Percentiles rank a stretch among this genome's conserved stretches.
These are phyloP conservation scores for Eragrostis tef DNA, from an alignment of 202 grass and related monocot species.

Conservation along the genomic window DNA sequence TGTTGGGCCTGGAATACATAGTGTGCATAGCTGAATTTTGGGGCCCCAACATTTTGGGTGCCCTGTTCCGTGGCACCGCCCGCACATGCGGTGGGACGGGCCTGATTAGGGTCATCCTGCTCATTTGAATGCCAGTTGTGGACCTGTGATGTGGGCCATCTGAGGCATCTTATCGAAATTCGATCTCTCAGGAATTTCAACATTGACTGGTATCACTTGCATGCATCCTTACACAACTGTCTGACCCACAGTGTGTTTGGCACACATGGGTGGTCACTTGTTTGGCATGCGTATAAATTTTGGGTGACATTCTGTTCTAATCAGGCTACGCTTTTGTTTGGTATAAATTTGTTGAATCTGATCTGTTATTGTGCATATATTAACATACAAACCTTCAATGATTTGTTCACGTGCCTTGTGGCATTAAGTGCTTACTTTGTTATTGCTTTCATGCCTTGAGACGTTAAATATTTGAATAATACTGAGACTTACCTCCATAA, in stretches of 20 bases:
- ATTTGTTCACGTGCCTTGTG: slow-evolving; percentile 29
- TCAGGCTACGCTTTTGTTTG: slow-evolving; percentile 1
- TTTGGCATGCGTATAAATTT: slow-evolving; percentile 21
- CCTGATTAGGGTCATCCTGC: too few species aligned
- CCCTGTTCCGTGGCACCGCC: too few species aligned
- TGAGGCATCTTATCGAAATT: not conserved
- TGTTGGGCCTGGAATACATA: too few species aligned
- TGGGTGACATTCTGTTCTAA: not conserved
- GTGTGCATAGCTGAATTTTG: too few species aligned
- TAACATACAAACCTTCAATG: slow-evolving; percentile 6
- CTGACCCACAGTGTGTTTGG: not conserved
- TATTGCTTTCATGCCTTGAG: slow-evolving; percentile 10
- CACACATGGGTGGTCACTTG: slow-evolving; percentile 9
- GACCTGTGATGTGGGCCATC: not conserved
- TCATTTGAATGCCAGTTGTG: not conserved
- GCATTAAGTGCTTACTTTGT: slow-evolving; percentile 14
- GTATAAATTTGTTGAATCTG: not conserved
- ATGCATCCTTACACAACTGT: not conserved
- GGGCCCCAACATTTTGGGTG: too few species aligned
- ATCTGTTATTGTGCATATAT: not conserved
- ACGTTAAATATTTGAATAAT: slow-evolving; percentile 28
- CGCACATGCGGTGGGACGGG: too few species aligned
- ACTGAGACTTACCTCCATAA: not conserved
- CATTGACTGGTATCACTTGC: slow-evolving; percentile 1
- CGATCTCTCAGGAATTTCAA: not conserved